Conservation (phyloP, 1,284 basidiomycete species). For the Pascua sp. region DNA sequence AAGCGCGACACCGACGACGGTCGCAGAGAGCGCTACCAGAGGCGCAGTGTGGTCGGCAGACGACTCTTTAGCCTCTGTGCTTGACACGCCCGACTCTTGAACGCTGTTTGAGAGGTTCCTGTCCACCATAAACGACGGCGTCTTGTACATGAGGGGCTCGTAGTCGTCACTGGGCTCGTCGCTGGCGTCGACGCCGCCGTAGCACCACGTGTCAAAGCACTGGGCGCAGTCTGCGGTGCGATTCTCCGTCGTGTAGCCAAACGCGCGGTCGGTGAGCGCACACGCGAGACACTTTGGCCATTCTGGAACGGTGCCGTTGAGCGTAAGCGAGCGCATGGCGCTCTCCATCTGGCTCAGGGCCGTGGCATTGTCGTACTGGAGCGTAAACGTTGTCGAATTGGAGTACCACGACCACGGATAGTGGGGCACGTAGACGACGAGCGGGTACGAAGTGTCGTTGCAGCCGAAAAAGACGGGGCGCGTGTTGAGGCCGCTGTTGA, state of each 20-base stretch:
- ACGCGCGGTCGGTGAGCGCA: constrained; percentile 49
- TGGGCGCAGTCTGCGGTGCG: constrained; percentile 39
- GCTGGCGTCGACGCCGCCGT: constrained; percentile 40
- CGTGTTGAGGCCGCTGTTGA: constrained; percentile 55
- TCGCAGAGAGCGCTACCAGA: no score
- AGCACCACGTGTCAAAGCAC: constrained; percentile 49
- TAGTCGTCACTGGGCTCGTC: constrained; percentile 15
- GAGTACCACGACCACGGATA: constrained; percentile 51
- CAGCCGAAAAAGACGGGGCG: constrained; percentile 52
- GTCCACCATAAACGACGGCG: constrained; percentile 27
- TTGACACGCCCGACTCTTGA: constrained; percentile 2
- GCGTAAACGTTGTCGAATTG: constrained; percentile 49
- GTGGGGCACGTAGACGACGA: constrained; percentile 52
- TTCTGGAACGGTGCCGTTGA: constrained; percentile 41
- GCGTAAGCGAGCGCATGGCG: constrained; percentile 38
- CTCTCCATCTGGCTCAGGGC: constrained; percentile 38
- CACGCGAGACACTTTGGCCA: constrained; percentile 52
- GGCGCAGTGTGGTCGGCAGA: neutral
- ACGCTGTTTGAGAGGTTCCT: constrained; percentile 17
- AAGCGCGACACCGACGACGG: neutral
- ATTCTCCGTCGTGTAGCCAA: constrained; percentile 31
- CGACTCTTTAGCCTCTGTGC: neutral
- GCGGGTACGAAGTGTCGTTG: constrained; percentile 48
- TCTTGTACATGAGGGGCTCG: constrained; percentile 23
- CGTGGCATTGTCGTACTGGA: constrained; percentile 46